phyloP scores from a whole-genome alignment of 208 protist genomes.

The Crithidia fasciculata region DNA sequence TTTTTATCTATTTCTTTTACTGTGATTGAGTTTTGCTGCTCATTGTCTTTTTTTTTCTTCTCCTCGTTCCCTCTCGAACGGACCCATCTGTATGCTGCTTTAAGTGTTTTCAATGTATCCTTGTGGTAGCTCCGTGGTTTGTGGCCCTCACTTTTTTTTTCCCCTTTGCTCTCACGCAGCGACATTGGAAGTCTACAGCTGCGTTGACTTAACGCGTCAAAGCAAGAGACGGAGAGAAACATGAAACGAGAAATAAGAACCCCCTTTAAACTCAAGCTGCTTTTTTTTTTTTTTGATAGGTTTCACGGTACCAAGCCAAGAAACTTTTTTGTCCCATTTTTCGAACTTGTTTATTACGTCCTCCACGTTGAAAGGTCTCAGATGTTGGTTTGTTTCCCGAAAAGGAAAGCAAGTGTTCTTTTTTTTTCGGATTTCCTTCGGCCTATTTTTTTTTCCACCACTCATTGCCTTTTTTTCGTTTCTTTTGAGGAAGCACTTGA shows the following conservation, averaged over 20 bases:
- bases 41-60: slow-evolving; percentile 1
- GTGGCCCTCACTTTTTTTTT: background rate
- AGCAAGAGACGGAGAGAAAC: too few relatives aligned
- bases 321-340: background rate
- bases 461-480: slow-evolving; percentile 43
- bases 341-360: background rate
- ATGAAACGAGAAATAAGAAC: too few relatives aligned
- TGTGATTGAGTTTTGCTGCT: too few relatives aligned
- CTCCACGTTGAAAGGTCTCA: background rate
- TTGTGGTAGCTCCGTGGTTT: too few relatives aligned
- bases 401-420: background rate
- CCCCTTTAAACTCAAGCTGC: background rate
- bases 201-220: too few relatives aligned
- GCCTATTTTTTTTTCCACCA: slow-evolving; percentile 27
- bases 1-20: background rate
- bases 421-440: slow-evolving; percentile 10
- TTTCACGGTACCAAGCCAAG: background rate
- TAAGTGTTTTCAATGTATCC: too few relatives aligned
- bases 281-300: background rate
- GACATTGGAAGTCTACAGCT: too few relatives aligned
- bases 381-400: background rate
- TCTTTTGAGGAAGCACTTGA: background rate
- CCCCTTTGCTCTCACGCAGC: background rate
- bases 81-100: too few relatives aligned
- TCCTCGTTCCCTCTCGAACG: too few relatives aligned